A percentile compares a stretch with the other conserved stretches of the same genome.
These are phyloP conservation scores for Discostella stelligeroides DNA, from an alignment of 108 stramenopile genomes.

Conservation along the genomic window DNA sequence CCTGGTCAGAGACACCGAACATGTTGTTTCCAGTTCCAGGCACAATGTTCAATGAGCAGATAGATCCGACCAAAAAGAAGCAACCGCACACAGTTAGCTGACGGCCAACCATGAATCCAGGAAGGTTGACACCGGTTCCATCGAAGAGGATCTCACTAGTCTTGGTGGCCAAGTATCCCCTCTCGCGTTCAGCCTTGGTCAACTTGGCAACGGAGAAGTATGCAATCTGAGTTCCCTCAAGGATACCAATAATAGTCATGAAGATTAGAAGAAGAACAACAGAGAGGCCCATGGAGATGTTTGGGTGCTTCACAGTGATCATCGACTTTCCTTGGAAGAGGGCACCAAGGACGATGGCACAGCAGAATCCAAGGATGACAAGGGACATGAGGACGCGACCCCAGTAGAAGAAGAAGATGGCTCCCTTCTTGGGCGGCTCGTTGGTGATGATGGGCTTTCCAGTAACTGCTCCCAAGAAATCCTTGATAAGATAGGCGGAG, in stretches of 20 bases:
- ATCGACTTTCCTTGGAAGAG: constrained; percentile 68
- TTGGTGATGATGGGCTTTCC: constrained; percentile 75
- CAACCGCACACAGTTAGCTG: constrained; percentile 70
- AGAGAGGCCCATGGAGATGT: constrained; percentile 38
- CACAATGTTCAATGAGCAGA: constrained; percentile 59
- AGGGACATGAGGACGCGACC: constrained; percentile 66
- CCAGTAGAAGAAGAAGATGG: constrained; percentile 65
- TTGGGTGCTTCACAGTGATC: constrained; percentile 54
- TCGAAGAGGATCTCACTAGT: constrained; percentile 66
- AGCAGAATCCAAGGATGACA: constrained; percentile 64
- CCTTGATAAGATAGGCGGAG: constrained; percentile 61
- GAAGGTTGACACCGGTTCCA: constrained; percentile 71
- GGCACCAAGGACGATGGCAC: constrained; percentile 70
- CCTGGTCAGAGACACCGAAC: constrained; percentile 62
- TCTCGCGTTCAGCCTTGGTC: constrained; percentile 50
- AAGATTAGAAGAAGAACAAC: constrained; percentile 75
- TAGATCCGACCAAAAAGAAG: constrained; percentile 77
- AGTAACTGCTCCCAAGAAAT: constrained; percentile 48
- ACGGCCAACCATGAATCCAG: constrained; percentile 83
- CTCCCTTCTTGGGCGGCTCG: constrained; percentile 55
- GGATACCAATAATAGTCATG: constrained; percentile 73
- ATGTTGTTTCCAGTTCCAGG: constrained; percentile 62
- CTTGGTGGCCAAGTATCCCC: constrained; percentile 48
- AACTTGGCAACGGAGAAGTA: constrained; percentile 80
- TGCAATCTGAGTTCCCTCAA: constrained; percentile 91